phyloP scores from a whole-genome alignment of 192 early-diverging fungal genomes.

The Backusella circina region DNA sequence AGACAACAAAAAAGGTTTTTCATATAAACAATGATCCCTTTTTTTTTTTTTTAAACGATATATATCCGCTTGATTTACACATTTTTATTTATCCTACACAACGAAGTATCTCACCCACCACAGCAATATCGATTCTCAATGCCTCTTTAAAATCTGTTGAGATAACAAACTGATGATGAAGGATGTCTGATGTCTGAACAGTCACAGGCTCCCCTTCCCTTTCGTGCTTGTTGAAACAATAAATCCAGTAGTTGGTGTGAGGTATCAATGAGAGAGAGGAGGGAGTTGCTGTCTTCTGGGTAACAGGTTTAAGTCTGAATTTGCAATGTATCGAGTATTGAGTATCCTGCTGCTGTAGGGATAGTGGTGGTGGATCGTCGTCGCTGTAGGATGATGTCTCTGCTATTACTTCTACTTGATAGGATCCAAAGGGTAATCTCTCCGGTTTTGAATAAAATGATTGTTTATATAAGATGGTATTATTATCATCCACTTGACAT shows the following conservation, averaged over 20 bases:
- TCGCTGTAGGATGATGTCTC: not conserved
- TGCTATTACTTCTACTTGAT: conserved; percentile 18
- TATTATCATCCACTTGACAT: not conserved
- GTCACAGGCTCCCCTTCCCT: not conserved
- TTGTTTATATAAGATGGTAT: not conserved
- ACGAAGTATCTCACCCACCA: not conserved
- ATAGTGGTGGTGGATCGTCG: not conserved
- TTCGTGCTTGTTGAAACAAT: not conserved
- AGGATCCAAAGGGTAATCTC: conserved; percentile 5
- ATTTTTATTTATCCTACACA: not conserved
- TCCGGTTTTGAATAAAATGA: conserved; percentile 19
- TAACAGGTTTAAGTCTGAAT: not conserved
- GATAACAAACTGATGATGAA: not conserved
- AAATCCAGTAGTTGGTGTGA: not conserved
- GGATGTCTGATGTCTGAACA: not conserved
- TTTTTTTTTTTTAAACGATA: too few species aligned
- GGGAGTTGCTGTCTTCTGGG: not conserved
- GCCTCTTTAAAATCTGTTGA: not conserved
- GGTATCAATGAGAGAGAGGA: not conserved
- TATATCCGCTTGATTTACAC: too few species aligned
- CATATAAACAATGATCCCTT: too few species aligned
- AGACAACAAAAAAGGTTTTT: too few species aligned
- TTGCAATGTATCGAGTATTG: not conserved
- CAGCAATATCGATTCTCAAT: not conserved
- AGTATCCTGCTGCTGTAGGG: not conserved